Conservation (phyloP, 2,329 filamentous ascomycete genomes). For the Nannizzia gypsea region DNA sequence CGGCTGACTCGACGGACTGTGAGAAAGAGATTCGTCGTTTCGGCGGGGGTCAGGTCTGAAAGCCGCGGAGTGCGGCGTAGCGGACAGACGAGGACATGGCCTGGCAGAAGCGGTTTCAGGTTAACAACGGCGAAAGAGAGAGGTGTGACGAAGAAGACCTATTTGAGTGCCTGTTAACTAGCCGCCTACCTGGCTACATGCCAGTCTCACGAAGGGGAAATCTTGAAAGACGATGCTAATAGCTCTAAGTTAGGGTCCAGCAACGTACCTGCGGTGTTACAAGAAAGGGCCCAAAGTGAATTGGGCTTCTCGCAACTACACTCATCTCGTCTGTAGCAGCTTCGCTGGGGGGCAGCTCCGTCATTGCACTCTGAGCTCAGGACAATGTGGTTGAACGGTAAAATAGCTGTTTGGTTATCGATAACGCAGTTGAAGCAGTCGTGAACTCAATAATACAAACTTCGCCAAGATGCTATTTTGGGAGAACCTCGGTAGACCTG, state of each 20-base stretch:
- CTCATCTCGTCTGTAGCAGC: not conserved
- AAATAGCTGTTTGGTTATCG: too few species aligned
- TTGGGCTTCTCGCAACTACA: conserved; percentile 21
- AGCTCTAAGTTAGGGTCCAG: too few species aligned
- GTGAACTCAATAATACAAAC: too few species aligned
- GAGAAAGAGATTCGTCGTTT: conserved; percentile 77
- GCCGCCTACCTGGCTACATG: too few species aligned
- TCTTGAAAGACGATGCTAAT: too few species aligned
- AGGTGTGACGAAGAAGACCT: conserved; percentile 79
- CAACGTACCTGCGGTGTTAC: conserved; percentile 58
- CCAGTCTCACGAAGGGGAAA: too few species aligned
- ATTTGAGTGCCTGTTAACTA: not conserved
- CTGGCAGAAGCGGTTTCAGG: conserved; percentile 83
- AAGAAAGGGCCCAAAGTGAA: conserved; percentile 65
- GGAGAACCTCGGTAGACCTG: too few species aligned
- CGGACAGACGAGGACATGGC: conserved; percentile 85
- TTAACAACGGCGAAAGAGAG: conserved; percentile 85
- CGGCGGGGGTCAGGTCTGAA: conserved; percentile 56
- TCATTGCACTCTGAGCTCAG: not conserved
- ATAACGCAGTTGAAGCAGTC: too few species aligned
- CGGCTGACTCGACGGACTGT: conserved; percentile 71
- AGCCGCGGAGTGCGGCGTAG: conserved; percentile 57
- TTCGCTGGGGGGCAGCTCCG: not conserved
- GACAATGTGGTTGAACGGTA: too few species aligned
- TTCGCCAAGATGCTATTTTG: too few species aligned